Conservation (phyloP, 371 early-diverging fungal genomes). For the Apophysomyces elegans region DNA sequence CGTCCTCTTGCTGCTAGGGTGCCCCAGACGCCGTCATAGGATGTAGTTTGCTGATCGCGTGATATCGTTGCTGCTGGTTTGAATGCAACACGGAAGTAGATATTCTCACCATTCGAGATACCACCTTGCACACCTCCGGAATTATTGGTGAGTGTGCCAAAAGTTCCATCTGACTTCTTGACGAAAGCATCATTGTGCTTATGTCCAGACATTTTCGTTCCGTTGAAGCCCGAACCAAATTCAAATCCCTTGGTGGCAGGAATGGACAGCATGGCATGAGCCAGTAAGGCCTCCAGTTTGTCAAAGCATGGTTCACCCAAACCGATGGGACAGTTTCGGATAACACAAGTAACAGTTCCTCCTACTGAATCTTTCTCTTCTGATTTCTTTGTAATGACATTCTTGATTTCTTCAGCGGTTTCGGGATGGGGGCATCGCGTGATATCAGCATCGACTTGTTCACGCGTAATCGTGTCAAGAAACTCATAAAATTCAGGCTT, state of each 20-base stretch:
- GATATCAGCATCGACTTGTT: constrained; percentile 54
- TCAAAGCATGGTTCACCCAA: constrained; percentile 98
- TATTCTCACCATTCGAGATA: constrained; percentile 93
- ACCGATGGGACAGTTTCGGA: constrained; percentile 92
- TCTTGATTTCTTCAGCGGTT: constrained; percentile 52
- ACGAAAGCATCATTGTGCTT: constrained; percentile 95
- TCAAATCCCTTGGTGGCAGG: constrained; percentile 98
- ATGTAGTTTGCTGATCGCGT: constrained; percentile 85
- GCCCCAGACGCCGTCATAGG: constrained; percentile 84
- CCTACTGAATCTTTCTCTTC: constrained; percentile 92
- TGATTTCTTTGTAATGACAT: constrained; percentile 74
- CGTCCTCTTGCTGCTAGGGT: constrained; percentile 91
- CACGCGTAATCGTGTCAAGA: constrained; percentile 74
- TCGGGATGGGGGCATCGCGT: constrained; percentile 52
- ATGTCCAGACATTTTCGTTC: constrained; percentile 86
- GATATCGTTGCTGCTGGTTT: constrained; percentile 97
- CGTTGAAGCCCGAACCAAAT: constrained; percentile 93
- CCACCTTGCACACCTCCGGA: constrained; percentile 98
- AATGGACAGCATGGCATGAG: constrained; percentile 98
- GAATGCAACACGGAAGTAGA: constrained; percentile 97
- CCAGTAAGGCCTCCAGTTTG: constrained; percentile 95
- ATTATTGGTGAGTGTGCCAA: constrained; percentile 90
- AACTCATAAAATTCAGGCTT: constrained; percentile 67
- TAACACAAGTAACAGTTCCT: constrained; percentile 97
- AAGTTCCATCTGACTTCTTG: constrained; percentile 53